Evolutionary conservation across 2,329 filamentous ascomycete species (phyloP).

Genomic region (Alternaria ethzedia): DNA sequence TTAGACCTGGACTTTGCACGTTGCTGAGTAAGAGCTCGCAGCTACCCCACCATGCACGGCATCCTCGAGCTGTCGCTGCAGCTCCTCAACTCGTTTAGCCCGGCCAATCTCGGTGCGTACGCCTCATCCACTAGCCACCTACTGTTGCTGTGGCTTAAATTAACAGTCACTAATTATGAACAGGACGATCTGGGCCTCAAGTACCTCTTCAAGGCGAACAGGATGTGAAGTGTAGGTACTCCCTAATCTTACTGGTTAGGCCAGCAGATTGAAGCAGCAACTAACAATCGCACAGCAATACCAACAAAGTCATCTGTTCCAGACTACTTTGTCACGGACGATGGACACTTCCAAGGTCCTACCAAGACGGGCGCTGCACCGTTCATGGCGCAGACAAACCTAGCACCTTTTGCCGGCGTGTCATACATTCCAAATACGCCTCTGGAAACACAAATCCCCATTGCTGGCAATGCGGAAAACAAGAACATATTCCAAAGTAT

Average conservation of each 20-base stretch:
- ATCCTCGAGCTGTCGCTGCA: constrained; percentile 33
- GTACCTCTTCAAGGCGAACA: constrained; percentile 20
- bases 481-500: constrained; percentile 74
- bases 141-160: background rate
- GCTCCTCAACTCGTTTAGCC: constrained; percentile 28
- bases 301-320: constrained; percentile 33
- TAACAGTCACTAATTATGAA: background rate
- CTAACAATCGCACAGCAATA: constrained; percentile 23
- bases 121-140: background rate
- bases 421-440: constrained; percentile 73
- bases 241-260: background rate
- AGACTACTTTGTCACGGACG: constrained; percentile 44
- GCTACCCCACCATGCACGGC: constrained; percentile 29
- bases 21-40: constrained; percentile 6
- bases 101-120: constrained; percentile 24
- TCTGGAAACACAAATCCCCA: constrained; percentile 73
- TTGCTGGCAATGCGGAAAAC: constrained; percentile 64
- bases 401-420: constrained; percentile 65
- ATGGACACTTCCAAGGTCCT: constrained; percentile 58
- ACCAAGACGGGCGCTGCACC: constrained; percentile 73
- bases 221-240: constrained; percentile 29
- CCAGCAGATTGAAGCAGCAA: background rate
- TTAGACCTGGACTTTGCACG: background rate
- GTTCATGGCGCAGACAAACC: constrained; percentile 74
- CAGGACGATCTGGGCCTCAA: constrained; percentile 19